Evolutionary conservation across 345 rosid genomes (phyloP), one percentile per base, ranked within the genome.

Genomic region (Eutrema heterophyllum): DNA sequence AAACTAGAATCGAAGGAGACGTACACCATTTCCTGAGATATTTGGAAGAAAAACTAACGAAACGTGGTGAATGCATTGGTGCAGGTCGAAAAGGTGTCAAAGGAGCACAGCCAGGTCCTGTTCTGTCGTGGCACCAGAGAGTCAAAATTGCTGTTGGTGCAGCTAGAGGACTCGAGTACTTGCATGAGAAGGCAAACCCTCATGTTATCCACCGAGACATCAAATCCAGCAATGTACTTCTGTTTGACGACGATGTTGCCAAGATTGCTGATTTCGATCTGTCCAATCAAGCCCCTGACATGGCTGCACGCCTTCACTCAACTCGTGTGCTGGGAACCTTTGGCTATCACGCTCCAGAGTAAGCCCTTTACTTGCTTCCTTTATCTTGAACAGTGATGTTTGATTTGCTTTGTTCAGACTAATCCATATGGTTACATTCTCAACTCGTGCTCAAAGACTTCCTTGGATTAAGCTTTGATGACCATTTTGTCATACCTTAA

Each of bases 261-360:
- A 92, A 95, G 82, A 87, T 95, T 82, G 94, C 97, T 40, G 97
- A 95, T 82, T 95, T 95, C 38, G 97, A 95, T 82, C 79, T 95
- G 87, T 89, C 97, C 46, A 95, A 95, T 83, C 97, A 91, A 87
- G 96, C 96, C 70, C 99, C 97, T 49, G 97, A 91, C 81, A 82
- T 83, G 82, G 88, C 97, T 35, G 97, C 97, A 1, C 97, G 97
- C 45, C 96, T 95, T 50, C 96, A 91, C 78, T 91, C 99, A 8
- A 94, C 96, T 35, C 96, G 97, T 82, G 97, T 95, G 56, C 84
- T 91, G 38, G 97, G 99, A 72, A 95, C 92, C 76, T 95, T 95
- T 63, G 97, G 97, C 58, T 95, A 89, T 78, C 99, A 95, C 79
- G 99, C 97, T 65, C 99, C 99, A 36, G 99, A 95, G 99, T 95